Evolutionary conservation across 805 yeast genomes (phyloP), one percentile per base, ranked within the genome.

Genomic region (Nakazawaea siamensis): DNA sequence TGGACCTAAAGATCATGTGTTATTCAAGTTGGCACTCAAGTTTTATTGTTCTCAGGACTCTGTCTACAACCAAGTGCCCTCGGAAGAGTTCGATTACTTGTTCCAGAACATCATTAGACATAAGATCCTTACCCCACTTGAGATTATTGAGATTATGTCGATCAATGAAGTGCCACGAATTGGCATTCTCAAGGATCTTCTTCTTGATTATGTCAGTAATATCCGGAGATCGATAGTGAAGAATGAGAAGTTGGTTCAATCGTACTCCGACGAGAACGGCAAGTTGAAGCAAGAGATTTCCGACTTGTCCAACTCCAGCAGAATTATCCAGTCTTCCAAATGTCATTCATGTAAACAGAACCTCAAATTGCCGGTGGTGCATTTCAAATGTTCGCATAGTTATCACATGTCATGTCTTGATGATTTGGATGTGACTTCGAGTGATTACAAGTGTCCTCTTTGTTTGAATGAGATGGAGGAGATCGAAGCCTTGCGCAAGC

Each of bases 341-440:
- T 88, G 96, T 49, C 60, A 73, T 11, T 65, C 73, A 13, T 88
- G 96, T 51, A 62, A 70, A 8, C 60, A 68, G 28, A 66, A 71
- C 10, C 57, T 90, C 15, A 94, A 84, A 39, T 65, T 78, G 27
- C 97, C 97, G 0, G 69, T 80, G 2, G 72, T 83, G 1, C 94
- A 84, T 47, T 92, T 90, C 61, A 72, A 76, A 43, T 92, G 98
- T 59, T 68, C 69, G 20, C 98, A 92, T 49, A 75, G 92, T 3
- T 87, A 74, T 50, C 97, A 92, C 50, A 83, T 80, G 45, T 64
- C 80, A 29, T 92, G 98, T 51, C 56, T 86, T 18, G 66, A 65
- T 33, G 76, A 75, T 17, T 10, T 34, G 28, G 70, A 64, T 25
- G 55, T 51, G 14, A 43, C 42, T 5, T 34, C 38, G 2, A 39